Conservation (phyloP, 306 rosid species). For the Calophaca sinica region DNA sequence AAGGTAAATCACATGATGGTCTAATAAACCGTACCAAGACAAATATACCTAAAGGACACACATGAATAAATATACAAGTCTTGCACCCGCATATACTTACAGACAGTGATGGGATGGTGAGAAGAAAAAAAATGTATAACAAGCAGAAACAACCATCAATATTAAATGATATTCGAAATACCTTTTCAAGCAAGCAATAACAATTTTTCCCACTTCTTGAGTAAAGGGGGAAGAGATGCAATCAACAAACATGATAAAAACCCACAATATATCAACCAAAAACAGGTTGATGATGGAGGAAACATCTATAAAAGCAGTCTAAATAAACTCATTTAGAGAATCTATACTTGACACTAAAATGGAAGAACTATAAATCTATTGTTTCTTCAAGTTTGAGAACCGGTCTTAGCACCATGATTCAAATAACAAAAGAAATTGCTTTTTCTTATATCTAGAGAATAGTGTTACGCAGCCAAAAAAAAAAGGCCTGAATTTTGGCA, state of each 20-base stretch:
- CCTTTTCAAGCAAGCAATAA: conserved; percentile 38
- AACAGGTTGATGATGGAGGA: conserved; percentile 5
- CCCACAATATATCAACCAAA: conserved; percentile 33
- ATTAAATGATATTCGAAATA: conserved; percentile 15
- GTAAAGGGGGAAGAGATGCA: conserved; percentile 12
- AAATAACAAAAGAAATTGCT: conserved; percentile 4
- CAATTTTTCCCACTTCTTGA: neutral
- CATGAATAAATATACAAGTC: conserved; percentile 14
- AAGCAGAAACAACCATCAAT: neutral
- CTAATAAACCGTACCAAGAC: conserved; percentile 16
- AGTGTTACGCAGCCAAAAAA: neutral
- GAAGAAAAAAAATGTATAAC: conserved; percentile 27
- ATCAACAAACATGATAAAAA: neutral
- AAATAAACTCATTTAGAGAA: conserved; percentile 11
- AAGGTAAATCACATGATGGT: conserved; percentile 9
- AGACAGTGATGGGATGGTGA: neutral
- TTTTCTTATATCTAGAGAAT: conserved; percentile 31
- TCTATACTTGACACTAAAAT: conserved; percentile 35
- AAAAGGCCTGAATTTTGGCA: neutral
- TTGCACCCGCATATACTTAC: neutral
- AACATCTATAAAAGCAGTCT: conserved; percentile 14
- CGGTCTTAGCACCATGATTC: conserved; percentile 25
- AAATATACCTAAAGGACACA: conserved; percentile 1
- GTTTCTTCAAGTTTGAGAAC: conserved; percentile 33
- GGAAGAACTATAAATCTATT: conserved; percentile 5